A percentile compares a stretch with the other conserved stretches of the same genome.
These are phyloP conservation scores for Rhizoctonia solani DNA, from an alignment of 1,284 basidiomycete species.

Conservation along the genomic window DNA sequence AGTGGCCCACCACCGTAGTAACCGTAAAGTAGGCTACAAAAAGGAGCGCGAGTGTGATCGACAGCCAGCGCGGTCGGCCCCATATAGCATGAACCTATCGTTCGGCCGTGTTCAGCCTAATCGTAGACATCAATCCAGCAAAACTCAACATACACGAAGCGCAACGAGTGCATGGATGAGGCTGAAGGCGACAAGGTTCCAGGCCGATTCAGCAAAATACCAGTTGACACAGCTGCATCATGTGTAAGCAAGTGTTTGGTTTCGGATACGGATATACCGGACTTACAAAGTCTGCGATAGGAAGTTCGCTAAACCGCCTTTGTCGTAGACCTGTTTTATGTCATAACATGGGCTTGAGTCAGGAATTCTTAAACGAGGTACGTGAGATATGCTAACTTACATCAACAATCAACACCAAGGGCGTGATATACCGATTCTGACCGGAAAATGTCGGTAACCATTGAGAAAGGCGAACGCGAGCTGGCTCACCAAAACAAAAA, in stretches of 20 bases:
- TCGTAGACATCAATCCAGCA: not conserved
- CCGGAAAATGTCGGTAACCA: not conserved
- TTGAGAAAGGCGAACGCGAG: not conserved
- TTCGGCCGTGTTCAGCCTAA: too few relatives aligned
- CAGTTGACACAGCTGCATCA: slow-evolving; percentile 24
- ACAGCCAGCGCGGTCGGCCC: slow-evolving; percentile 20
- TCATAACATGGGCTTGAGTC: not conserved
- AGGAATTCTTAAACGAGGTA: too few relatives aligned
- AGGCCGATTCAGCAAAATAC: slow-evolving; percentile 11
- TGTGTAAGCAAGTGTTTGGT: not conserved
- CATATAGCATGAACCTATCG: slow-evolving; percentile 23
- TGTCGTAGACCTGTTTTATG: slow-evolving; percentile 12
- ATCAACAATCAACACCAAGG: slow-evolving; percentile 10
- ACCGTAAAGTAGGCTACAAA: not conserved
- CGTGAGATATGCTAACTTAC: not conserved
- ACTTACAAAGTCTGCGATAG: slow-evolving; percentile 25
- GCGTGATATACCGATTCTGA: slow-evolving; percentile 27
- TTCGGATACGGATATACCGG: not conserved
- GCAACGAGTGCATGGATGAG: slow-evolving; percentile 22
- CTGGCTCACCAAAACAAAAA: slow-evolving; percentile 14
- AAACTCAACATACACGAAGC: slow-evolving; percentile 3
- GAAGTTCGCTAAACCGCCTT: slow-evolving; percentile 8
- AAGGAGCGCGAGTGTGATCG: not conserved
- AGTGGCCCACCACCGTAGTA: not conserved
- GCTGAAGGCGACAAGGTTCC: slow-evolving; percentile 12